A percentile compares a stretch with the other conserved stretches of the same genome.
Evolutionary conservation across 2,329 filamentous ascomycete genomes (phyloP).

Genomic region (Microdochium paspali): DNA sequence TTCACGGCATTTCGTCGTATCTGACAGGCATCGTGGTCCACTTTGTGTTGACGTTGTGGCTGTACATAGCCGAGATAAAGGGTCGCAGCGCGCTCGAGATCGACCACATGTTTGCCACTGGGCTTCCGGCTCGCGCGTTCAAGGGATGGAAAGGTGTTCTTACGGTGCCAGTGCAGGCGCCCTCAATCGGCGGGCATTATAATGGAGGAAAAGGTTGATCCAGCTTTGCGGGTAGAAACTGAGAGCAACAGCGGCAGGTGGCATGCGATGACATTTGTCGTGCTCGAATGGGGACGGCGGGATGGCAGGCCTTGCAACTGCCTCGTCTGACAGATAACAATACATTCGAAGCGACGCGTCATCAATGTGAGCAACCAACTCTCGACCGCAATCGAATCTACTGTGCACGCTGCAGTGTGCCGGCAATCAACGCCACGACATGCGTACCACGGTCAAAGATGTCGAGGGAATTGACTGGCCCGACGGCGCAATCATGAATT

Average conservation of each 20-base stretch:
- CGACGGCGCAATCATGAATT: constrained; percentile 52
- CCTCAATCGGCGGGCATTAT: neutral
- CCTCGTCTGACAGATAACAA: no score
- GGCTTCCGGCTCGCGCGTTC: constrained; percentile 17
- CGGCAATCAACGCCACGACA: constrained; percentile 50
- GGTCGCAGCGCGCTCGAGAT: constrained; percentile 36
- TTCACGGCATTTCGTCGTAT: constrained; percentile 12
- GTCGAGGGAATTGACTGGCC: constrained; percentile 51
- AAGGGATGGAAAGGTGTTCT: neutral
- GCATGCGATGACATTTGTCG: no score
- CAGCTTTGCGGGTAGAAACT: no score
- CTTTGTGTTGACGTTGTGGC: constrained; percentile 33
- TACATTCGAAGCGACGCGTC: constrained; percentile 27
- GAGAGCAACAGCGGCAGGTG: no score
- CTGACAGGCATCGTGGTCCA: constrained; percentile 21
- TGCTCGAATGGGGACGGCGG: no score
- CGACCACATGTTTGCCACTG: constrained; percentile 26
- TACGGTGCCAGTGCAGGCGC: neutral
- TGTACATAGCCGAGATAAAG: constrained; percentile 43
- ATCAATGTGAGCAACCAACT: no score
- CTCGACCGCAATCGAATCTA: constrained; percentile 43
- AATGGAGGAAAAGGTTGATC: no score
- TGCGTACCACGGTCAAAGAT: constrained; percentile 49
- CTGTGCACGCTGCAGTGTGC: constrained; percentile 50
- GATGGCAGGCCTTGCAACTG: no score